Evolutionary conservation across 768 basidiomycete genomes (phyloP), one percentile per base, ranked within the genome.

Genomic region (Leccinellum rugosiceps): DNA sequence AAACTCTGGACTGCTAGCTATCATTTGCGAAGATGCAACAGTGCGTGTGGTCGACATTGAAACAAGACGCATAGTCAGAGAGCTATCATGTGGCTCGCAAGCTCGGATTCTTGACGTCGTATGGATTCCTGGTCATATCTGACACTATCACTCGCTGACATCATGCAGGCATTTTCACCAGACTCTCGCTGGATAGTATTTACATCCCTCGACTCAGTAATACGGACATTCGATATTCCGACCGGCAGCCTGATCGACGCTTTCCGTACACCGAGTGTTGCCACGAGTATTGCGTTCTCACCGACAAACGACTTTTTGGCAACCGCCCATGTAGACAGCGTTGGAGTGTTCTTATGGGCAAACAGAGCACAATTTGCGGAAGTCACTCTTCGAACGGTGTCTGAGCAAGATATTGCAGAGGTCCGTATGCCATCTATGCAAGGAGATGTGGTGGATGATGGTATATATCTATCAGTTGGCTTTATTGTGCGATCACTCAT

Each of bases 341-440:
- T 98, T 53, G 97, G 95, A 11, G 82, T 99, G 2, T 95, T 89
- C 72, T 81, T 99, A n/a, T 99, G 97, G 94, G 93, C 95, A 13
- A 98, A 99, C 72, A 86, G 94, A 50, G 94, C 95, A 10, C 97
- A 98, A 69, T 98, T 94, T 70, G 73, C 87, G 0, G 90, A 96
- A 58, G 82, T 97, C 17, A 79, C 93, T 2, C 84, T 95, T 71
- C 84, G 86, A 55, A 85, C 84, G 53, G 81, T 98, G n/a, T 73
- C 78, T 8, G 92, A 96, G 56, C 84, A 87, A 32, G 87, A 91
- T 56, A 74, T 94, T 7, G 74, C 77, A 8, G 86, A 89, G 35
- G 81, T 87, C 11, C 69, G 80, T 1, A 76, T 98, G 54, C 96
- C 97, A 6, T 88, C 88, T 0, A 85, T 97, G 74, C 92, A 94